Evolutionary conservation across 495 filamentous ascomycete species (phyloP), one percentile per base, ranked within the genome.

Genomic region (Penicillium steckii): DNA sequence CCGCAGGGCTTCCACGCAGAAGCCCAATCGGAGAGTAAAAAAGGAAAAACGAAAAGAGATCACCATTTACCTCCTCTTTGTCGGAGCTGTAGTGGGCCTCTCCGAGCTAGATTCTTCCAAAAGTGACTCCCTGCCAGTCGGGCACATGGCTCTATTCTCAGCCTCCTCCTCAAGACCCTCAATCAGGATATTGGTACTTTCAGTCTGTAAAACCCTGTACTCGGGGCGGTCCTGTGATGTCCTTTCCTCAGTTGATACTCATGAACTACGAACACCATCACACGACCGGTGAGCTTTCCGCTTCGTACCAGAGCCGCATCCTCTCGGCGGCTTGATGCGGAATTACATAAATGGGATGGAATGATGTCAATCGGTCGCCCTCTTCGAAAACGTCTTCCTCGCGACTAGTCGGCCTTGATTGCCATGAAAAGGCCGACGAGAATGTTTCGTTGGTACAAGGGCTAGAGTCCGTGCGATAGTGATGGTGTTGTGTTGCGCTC

Each of bases 281-380:
- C n/a, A n/a, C n/a, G n/a, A n/a, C n/a, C n/a, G n/a, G n/a, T n/a
- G n/a, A 37, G 8, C 68, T 60, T 22, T 54, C 37, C 48, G 71
- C 61, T 55, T 78, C 72, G 64, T 83, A 94, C 72, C 86, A 88
- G 50, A 59, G 62, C 69, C 79, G 80, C 56, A 86, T 85, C 10
- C 70, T 71, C 60, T 86, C 80, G 44, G 85, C 86, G 26, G 76
- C 77, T 56, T 80, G 76, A 69, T 84, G 83, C 12, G 91, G 90
- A 46, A 97, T 85, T 48, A 90, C 86, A 74, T 86, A 97, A 19
- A 97, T 76, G 8, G 94, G 94, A 68, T 97, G 90, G 24, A 90
- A 75, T 73, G 76, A 44, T 52, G 69, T 68, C 12, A 80, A 53
- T 3, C 71, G 60, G 53, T 83, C 82, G 38, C 64, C 62, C 45